phyloP scores from a whole-genome alignment of 306 rosid genomes.

The Canavalia gladiata region DNA sequence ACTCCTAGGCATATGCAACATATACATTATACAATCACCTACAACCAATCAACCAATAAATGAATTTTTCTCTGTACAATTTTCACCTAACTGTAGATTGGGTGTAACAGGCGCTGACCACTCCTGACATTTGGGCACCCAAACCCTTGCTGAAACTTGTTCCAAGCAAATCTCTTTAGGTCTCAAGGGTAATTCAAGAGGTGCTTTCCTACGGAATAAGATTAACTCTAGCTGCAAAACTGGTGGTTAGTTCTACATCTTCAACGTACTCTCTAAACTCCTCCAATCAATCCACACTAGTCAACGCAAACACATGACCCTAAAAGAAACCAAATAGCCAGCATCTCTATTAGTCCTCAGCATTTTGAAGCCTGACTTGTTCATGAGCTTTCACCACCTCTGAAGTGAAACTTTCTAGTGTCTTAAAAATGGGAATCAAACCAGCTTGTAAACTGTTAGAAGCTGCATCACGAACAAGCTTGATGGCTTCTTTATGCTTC shows the following conservation, averaged over 20 bases:
- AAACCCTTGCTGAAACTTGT: conserved; percentile 44
- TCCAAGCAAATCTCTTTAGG: conserved; percentile 44
- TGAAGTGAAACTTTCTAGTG: conserved; percentile 79
- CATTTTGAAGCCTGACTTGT: conserved; percentile 74
- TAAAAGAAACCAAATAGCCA: conserved; percentile 24
- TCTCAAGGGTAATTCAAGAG: conserved; percentile 37
- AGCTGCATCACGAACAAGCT: conserved; percentile 77
- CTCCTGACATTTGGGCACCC: conserved; percentile 49
- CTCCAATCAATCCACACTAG: conserved; percentile 46
- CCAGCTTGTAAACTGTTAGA: conserved; percentile 81
- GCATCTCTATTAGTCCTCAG: conserved; percentile 45
- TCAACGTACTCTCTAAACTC: conserved; percentile 37
- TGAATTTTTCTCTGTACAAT: conserved; percentile 76
- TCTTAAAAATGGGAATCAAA: conserved; percentile 90
- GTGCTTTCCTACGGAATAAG: conserved; percentile 45
- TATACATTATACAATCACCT: conserved; percentile 61
- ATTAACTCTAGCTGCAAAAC: conserved; percentile 62
- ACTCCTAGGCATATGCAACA: conserved; percentile 55
- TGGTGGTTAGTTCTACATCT: conserved; percentile 53
- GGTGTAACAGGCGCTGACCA: conserved; percentile 52
- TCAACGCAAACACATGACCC: conserved; percentile 26
- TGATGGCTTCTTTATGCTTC: conserved; percentile 81
- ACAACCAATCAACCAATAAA: conserved; percentile 74
- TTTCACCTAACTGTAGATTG: conserved; percentile 52
- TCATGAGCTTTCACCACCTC: conserved; percentile 88